Evolutionary conservation across 176 grass and related monocot species (phyloP).

Genomic region (Oryza longistaminata): DNA sequence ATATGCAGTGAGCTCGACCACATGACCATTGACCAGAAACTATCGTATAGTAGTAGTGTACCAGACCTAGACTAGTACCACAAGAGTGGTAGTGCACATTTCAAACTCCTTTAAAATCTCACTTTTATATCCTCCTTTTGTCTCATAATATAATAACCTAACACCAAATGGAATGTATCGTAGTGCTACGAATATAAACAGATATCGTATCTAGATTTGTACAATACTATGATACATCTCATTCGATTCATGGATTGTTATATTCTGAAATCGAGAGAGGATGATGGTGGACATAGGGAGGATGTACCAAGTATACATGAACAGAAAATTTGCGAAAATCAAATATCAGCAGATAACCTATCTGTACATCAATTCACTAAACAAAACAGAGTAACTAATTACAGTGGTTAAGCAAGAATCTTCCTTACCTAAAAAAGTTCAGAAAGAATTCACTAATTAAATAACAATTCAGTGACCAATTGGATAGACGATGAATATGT

Average conservation of each 20-base stretch:
- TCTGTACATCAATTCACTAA: not conserved
- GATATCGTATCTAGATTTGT: too few relatives aligned
- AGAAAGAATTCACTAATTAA: not conserved
- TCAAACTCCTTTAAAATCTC: too few relatives aligned
- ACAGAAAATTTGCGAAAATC: not conserved
- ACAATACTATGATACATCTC: too few relatives aligned
- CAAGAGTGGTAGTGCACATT: too few relatives aligned
- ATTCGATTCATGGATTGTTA: too few relatives aligned
- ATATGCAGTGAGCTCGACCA: not conserved
- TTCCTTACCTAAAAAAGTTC: not conserved
- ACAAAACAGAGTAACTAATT: not conserved
- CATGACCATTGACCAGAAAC: not conserved
- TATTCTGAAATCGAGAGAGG: too few relatives aligned
- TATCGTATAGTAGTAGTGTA: not conserved
- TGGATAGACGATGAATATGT: not conserved
- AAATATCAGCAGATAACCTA: not conserved
- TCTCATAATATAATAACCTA: too few relatives aligned
- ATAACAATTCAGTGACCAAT: not conserved
- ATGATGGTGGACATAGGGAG: too few relatives aligned
- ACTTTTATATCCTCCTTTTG: too few relatives aligned
- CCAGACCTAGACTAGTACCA: too few relatives aligned
- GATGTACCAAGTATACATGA: not conserved
- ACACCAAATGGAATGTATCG: too few relatives aligned
- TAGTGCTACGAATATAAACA: too few relatives aligned
- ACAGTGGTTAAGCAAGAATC: not conserved